Evolutionary conservation across 2,329 filamentous ascomycete species (phyloP).

Genomic region (Ascosphaera pollenicola): DNA sequence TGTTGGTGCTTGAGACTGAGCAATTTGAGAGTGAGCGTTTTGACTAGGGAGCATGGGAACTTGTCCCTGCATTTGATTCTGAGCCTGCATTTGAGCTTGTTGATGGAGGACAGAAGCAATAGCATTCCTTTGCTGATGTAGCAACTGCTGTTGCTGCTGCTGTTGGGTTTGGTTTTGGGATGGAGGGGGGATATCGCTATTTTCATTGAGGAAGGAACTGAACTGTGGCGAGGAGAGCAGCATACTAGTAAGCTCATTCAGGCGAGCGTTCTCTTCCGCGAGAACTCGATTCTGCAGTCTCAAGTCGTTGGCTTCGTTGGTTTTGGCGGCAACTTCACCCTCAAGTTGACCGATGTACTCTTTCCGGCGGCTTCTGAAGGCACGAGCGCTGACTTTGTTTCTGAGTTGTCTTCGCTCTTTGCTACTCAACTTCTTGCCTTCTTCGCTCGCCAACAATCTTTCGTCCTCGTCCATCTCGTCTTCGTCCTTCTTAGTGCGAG

Average conservation of each 20-base stretch:
- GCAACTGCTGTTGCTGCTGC: too few relatives aligned
- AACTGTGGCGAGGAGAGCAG: conserved; percentile 64
- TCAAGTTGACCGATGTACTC: conserved; percentile 96
- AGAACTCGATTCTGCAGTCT: conserved; percentile 63
- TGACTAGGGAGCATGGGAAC: too few relatives aligned
- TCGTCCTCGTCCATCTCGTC: conserved; percentile 99
- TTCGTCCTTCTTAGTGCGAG: conserved; percentile 71
- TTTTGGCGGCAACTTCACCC: conserved; percentile 63
- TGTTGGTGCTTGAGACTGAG: too few relatives aligned
- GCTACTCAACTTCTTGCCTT: conserved; percentile 97
- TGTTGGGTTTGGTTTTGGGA: too few relatives aligned
- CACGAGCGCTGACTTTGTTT: conserved; percentile 95
- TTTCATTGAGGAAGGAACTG: conserved; percentile 51
- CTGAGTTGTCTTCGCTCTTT: conserved; percentile 93
- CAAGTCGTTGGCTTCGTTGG: conserved; percentile 62
- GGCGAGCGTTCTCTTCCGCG: conserved; percentile 62
- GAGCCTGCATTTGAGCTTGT: too few relatives aligned
- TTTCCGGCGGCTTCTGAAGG: conserved; percentile 95
- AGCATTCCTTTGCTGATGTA: too few relatives aligned
- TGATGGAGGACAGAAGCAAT: too few relatives aligned
- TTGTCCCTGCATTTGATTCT: too few relatives aligned
- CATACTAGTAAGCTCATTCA: conserved; percentile 59
- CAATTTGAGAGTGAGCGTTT: too few relatives aligned
- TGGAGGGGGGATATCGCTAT: not conserved
- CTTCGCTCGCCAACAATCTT: conserved; percentile 77